Base-by-base conservation (phyloP, 1,139 yeast species). In the Arxiozyma slooffiae region DNA sequence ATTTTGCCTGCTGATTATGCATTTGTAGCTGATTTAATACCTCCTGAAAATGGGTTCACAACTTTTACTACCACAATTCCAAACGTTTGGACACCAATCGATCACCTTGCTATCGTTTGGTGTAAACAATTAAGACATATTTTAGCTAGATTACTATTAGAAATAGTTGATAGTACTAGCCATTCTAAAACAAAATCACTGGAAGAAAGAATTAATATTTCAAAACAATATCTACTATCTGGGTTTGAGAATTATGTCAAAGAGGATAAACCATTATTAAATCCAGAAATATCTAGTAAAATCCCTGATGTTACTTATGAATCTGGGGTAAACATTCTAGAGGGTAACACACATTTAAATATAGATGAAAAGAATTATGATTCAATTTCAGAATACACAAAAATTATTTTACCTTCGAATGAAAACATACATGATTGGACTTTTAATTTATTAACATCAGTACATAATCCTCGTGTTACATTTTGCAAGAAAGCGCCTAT, bases 101-200 rank as follows among this genome's bases (percentile, higher is more conserved):
- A 94, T 66, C 99, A 94, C 68, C 75, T 89, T 58, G 97, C 98
- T 0, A 82, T 94, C 49, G 96, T 90, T 0, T 94, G 99, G 99
- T 94, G 99, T 68, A 85, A 82, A 53, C 97, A 92, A 64, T 70
- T 89, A 41, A 76, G 98, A 50, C 73, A 76, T 42, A 78, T 76
- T 7, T 58, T 92, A 2, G 84, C 86, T 14, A 71, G 73, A 45
- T 70, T 81, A 0, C 63, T 94, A 34, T 69, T 86, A 44, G 83
- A 79, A 41, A 73, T 85, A 18, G 77, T 79, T 2, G 85, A 86
- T 60, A 64, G 66, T 30, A 55, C 58, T 0, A 59, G 71, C 0
- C 71, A 80, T 0, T 51, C 60, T 6, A 77, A 76, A 57, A 81
- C 89, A 0, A 71, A 70, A 47, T 60, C 77, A 0, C 68, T 86